Evolutionary conservation across 257 asterid genomes (phyloP).

Genomic region (Petunia axillaris): DNA sequence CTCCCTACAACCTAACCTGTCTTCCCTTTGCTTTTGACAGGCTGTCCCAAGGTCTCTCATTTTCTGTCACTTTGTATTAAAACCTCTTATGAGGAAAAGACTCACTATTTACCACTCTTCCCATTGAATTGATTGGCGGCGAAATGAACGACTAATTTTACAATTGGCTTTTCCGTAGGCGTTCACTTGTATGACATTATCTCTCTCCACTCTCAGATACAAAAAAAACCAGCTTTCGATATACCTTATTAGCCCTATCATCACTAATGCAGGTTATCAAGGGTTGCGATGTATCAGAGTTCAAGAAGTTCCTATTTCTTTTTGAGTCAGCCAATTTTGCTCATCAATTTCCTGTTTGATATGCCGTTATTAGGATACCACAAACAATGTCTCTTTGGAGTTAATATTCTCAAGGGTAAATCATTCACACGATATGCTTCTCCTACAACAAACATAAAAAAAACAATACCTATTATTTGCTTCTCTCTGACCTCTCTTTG

Average conservation of each 20-base stretch:
- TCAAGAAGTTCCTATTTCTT: no score
- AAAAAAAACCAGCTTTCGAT: no score
- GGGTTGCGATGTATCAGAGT: no score
- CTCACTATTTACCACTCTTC: not conserved
- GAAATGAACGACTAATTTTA: not conserved
- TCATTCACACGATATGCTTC: not conserved
- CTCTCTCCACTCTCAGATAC: no score
- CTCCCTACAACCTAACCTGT: not conserved
- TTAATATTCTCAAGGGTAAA: no score
- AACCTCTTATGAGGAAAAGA: constrained; percentile 1
- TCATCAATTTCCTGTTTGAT: not conserved
- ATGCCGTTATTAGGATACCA: not conserved
- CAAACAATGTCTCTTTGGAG: not conserved
- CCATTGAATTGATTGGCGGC: not conserved
- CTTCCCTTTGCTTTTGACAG: not conserved
- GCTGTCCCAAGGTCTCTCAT: not conserved
- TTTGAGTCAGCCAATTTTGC: no score
- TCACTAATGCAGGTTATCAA: no score
- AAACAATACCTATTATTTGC: not conserved
- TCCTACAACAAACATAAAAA: not conserved
- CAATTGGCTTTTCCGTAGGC: not conserved
- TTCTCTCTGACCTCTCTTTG: not conserved
- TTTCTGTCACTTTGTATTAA: not conserved
- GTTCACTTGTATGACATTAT: not conserved
- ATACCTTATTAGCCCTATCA: no score